Conservation (phyloP, 495 filamentous ascomycete genomes). For the Penicillium roqueforti region DNA sequence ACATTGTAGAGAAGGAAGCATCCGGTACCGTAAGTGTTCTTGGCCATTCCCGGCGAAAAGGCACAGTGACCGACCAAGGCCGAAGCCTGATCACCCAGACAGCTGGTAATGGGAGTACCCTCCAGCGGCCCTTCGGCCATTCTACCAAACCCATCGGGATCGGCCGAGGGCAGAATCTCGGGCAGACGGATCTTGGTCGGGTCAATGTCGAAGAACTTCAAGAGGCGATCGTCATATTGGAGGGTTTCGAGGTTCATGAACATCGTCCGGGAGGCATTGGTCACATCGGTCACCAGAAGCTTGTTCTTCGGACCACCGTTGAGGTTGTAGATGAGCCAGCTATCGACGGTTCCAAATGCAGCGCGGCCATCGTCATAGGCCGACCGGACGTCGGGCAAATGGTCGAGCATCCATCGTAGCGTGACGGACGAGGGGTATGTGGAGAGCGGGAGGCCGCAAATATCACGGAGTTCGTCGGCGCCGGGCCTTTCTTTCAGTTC, state of each 20-base stretch:
- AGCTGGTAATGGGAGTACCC: slow-evolving; percentile 78
- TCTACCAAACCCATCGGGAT: slow-evolving; percentile 68
- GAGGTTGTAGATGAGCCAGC: slow-evolving; percentile 86
- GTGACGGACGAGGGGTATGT: slow-evolving; percentile 94
- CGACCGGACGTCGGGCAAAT: slow-evolving; percentile 65
- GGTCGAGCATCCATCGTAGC: slow-evolving; percentile 76
- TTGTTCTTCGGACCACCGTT: slow-evolving; percentile 73
- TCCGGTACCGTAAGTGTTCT: slow-evolving; percentile 96
- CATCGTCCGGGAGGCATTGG: slow-evolving; percentile 93
- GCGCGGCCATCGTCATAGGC: slow-evolving; percentile 78
- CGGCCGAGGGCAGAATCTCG: slow-evolving; percentile 81
- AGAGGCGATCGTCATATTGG: slow-evolving; percentile 75
- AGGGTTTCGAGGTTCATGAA: slow-evolving; percentile 90
- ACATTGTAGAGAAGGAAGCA: slow-evolving; percentile 96
- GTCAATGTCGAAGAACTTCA: slow-evolving; percentile 82
- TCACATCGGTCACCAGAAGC: slow-evolving; percentile 80
- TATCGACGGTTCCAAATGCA: slow-evolving; percentile 90
- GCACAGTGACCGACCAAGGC: slow-evolving; percentile 90
- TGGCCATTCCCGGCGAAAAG: slow-evolving; percentile 80
- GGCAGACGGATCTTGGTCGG: slow-evolving; percentile 71
- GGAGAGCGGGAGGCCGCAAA: slow-evolving; percentile 86
- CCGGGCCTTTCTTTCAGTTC: slow-evolving; percentile 64
- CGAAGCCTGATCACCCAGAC: slow-evolving; percentile 88
- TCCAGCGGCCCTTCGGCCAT: slow-evolving; percentile 63
- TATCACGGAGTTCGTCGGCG: slow-evolving; percentile 63